Evolutionary conservation across 2,329 filamentous ascomycete genomes (phyloP), one percentile per base, ranked within the genome.

Genomic region (Elsinoe arachidis): DNA sequence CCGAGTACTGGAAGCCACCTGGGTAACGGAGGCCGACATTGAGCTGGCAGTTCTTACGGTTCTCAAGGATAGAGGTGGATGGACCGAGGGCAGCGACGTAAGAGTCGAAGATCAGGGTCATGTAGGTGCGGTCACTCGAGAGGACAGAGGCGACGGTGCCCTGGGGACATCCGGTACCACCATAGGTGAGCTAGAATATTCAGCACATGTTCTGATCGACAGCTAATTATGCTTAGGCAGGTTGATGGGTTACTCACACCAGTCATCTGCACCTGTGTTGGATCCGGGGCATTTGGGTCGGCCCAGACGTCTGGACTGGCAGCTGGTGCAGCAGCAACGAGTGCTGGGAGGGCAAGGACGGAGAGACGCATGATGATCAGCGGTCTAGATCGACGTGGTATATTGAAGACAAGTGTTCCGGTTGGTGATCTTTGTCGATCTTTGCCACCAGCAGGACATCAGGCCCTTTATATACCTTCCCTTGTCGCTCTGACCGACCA

Each of bases 101-200:
- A 14, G 68, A 59, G 65, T 78, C 76, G 65, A 80, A 80, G 63
- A 80, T 76, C 62, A 81, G 70, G 34, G 78, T 80, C 61, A 81
- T 66, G 49, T 66, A 76, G 67, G 68, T 71, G 56, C 69, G 69
- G 63, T 78, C 74, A 21, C 64, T 61, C 11, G 73, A 74, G 63
- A 77, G 70, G 60, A 73, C 67, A 47, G 70, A 69, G 63, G 69
- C 70, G 59, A 77, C 69, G 55, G 70, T 71, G 44, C 72, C 72
- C 60, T 73, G 69, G 7, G 75, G 75, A 64, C 76, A 78, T 34
- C 75, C 76, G 57, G 72, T 75, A 61, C 76, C 76, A 61, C 74
- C 76, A 64, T 77, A 76, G 39, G 68, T 72, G 55, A 78, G 12
- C 57, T 59, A 17, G 49, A 5, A 38, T 23, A 23, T 11, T 19